A percentile compares a stretch with the other conserved stretches of the same genome.
Evolutionary conservation across 2,329 filamentous ascomycete species (phyloP).

Genomic region (Neodidymelliopsis sp.): DNA sequence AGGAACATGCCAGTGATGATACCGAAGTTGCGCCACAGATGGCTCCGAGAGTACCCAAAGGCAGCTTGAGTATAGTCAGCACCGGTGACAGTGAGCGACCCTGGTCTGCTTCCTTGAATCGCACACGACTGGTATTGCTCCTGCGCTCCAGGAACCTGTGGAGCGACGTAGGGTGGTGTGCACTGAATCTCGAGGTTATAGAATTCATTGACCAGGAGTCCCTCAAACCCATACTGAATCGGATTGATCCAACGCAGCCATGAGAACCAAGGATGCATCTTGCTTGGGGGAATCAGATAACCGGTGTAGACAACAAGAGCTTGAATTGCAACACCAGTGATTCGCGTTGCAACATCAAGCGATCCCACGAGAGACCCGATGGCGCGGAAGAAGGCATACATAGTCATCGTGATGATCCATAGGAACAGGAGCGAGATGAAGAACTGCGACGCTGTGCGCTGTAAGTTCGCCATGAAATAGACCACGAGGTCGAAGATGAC

Average conservation of each 20-base stretch:
- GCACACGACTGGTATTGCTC: constrained; percentile 66
- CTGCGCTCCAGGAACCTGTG: constrained; percentile 56
- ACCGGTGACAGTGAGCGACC: constrained; percentile 61
- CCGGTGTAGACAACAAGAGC: constrained; percentile 51
- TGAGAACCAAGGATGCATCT: constrained; percentile 52
- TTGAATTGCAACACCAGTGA: constrained; percentile 52
- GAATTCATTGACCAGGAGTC: constrained; percentile 75
- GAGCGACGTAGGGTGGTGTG: constrained; percentile 63
- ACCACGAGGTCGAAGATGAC: constrained; percentile 66
- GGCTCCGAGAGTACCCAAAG: constrained; percentile 63
- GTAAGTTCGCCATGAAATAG: constrained; percentile 68
- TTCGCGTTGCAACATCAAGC: constrained; percentile 48
- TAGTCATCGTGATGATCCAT: constrained; percentile 59
- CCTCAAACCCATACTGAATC: constrained; percentile 73
- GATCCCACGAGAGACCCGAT: constrained; percentile 47
- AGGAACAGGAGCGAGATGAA: constrained; percentile 70
- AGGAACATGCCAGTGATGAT: constrained; percentile 60
- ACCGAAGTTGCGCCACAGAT: constrained; percentile 68
- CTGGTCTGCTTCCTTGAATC: constrained; percentile 64
- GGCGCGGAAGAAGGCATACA: constrained; percentile 53
- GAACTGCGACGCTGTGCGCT: constrained; percentile 66
- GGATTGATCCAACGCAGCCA: constrained; percentile 59
- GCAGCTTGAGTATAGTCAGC: constrained; percentile 63
- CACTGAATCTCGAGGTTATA: constrained; percentile 64
- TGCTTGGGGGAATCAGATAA: constrained; percentile 49